These are phyloP conservation scores for Globisporangium nunn DNA, from an alignment of 352 stramenopile genomes.

Conservation along the genomic window DNA sequence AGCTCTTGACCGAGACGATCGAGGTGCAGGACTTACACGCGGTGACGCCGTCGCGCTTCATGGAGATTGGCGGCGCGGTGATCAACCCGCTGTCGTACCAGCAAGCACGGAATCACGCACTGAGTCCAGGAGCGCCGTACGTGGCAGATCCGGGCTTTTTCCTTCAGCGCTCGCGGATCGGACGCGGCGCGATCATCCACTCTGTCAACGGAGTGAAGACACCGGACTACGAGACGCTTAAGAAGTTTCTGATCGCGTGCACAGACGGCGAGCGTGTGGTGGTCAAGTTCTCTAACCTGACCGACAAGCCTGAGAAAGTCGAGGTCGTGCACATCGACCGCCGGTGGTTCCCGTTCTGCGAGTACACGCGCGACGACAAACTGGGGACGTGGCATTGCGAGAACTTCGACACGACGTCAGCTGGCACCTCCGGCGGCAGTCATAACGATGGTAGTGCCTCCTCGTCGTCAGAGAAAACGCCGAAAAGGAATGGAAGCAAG, in stretches of 20 bases:
- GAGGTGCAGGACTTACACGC: slow-evolving; percentile 82
- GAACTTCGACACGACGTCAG: slow-evolving; percentile 37
- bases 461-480: slow-evolving; percentile 11
- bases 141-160: slow-evolving; percentile 88
- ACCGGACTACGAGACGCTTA: slow-evolving; percentile 77
- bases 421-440: not conserved
- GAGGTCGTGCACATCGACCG: slow-evolving; percentile 86
- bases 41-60: slow-evolving; percentile 76
- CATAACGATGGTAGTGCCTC: slow-evolving; percentile 3
- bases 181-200: slow-evolving; percentile 79
- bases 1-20: slow-evolving; percentile 51
- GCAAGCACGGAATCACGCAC: slow-evolving; percentile 81
- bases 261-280: slow-evolving; percentile 77
- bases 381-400: slow-evolving; percentile 75
- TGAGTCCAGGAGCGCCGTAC: slow-evolving; percentile 65
- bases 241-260: slow-evolving; percentile 70
- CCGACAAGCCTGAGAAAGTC: slow-evolving; percentile 71
- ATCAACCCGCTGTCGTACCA: slow-evolving; percentile 89
- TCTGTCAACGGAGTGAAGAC: slow-evolving; percentile 83
- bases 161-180: slow-evolving; percentile 81
- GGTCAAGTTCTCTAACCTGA: slow-evolving; percentile 77
- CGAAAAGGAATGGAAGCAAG: slow-evolving; percentile 18
- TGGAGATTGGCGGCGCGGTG: slow-evolving; percentile 83
- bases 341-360: slow-evolving; percentile 89
- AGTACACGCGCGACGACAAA: slow-evolving; percentile 73